Conservation (phyloP, 2,329 filamentous ascomycete genomes). For the Xenoacremonium recifei region DNA sequence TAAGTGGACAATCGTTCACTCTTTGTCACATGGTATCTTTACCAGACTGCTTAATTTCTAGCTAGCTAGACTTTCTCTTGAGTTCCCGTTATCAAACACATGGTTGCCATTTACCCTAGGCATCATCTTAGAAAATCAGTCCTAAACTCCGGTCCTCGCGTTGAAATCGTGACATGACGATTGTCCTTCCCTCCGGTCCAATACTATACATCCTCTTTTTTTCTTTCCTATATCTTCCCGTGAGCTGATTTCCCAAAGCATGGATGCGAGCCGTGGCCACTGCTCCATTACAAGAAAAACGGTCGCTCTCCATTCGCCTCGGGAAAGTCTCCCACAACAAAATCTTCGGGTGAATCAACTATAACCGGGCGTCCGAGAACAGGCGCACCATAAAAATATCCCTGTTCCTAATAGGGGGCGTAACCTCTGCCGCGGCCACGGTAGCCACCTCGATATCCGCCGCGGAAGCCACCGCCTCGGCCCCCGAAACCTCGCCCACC, state of each 20-base stretch:
- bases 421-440: slow-evolving; percentile 64
- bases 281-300: too few relatives aligned
- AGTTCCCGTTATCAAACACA: neutral
- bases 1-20: too few relatives aligned
- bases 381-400: slow-evolving; percentile 25
- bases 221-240: too few relatives aligned
- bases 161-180: slow-evolving; percentile 13
- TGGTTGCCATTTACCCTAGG: neutral
- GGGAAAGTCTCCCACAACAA: slow-evolving; percentile 1
- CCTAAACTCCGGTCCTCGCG: slow-evolving; percentile 22
- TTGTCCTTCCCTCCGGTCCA: slow-evolving; percentile 11
- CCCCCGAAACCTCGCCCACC: slow-evolving; percentile 52
- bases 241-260: slow-evolving; percentile 17
- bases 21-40: too few relatives aligned
- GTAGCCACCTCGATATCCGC: slow-evolving; percentile 62
- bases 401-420: slow-evolving; percentile 59
- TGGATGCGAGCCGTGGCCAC: too few relatives aligned
- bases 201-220: slow-evolving; percentile 21
- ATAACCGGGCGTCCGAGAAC: too few relatives aligned
- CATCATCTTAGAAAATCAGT: neutral
- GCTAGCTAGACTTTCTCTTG: neutral
- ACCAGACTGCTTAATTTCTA: too few relatives aligned
- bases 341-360: neutral
- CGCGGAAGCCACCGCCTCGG: slow-evolving; percentile 53
- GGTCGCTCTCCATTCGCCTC: slow-evolving; percentile 15